Conservation (phyloP, 2,329 filamentous ascomycete genomes). For the Diaporthe ampelina region DNA sequence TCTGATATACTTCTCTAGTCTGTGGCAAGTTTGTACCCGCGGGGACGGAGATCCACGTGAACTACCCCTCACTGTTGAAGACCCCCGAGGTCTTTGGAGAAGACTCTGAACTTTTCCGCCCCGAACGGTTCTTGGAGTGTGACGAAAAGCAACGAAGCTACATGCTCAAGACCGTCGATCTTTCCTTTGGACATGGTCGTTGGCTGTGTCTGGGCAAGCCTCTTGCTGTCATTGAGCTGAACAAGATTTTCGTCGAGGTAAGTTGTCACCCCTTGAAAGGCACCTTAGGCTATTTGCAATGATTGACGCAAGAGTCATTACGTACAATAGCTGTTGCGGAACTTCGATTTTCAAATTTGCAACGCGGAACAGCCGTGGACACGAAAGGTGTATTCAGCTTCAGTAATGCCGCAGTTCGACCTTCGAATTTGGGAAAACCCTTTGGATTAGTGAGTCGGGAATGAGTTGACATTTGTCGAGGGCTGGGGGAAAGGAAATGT, state of each 20-base stretch:
- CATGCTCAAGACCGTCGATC: slow-evolving; percentile 51
- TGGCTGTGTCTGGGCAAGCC: slow-evolving; percentile 56
- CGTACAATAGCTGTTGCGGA: slow-evolving; percentile 26
- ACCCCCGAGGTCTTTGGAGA: slow-evolving; percentile 48
- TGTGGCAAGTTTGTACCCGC: slow-evolving; percentile 50
- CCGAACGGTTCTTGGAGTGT: slow-evolving; percentile 57
- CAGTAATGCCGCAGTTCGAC: not conserved
- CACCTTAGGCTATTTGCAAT: not conserved
- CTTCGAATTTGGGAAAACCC: slow-evolving; percentile 13
- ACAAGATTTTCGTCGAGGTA: slow-evolving; percentile 54
- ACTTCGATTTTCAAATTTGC: slow-evolving; percentile 31
- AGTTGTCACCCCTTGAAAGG: not conserved
- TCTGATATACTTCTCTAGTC: slow-evolving; percentile 29
- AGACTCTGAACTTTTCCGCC: slow-evolving; percentile 54
- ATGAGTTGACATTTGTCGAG: not conserved
- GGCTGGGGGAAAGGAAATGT: rapidly evolving
- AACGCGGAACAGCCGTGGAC: slow-evolving; percentile 24
- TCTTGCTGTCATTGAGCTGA: slow-evolving; percentile 57
- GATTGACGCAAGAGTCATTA: not conserved
- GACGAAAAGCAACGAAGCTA: slow-evolving; percentile 47
- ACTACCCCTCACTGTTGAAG: slow-evolving; percentile 50
- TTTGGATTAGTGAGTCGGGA: not conserved
- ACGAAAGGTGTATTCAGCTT: not conserved
- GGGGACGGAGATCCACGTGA: slow-evolving; percentile 52
- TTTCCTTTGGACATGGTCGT: slow-evolving; percentile 55